Evolutionary conservation across 495 filamentous ascomycete genomes (phyloP).

Genomic region (Tuber calosporum): DNA sequence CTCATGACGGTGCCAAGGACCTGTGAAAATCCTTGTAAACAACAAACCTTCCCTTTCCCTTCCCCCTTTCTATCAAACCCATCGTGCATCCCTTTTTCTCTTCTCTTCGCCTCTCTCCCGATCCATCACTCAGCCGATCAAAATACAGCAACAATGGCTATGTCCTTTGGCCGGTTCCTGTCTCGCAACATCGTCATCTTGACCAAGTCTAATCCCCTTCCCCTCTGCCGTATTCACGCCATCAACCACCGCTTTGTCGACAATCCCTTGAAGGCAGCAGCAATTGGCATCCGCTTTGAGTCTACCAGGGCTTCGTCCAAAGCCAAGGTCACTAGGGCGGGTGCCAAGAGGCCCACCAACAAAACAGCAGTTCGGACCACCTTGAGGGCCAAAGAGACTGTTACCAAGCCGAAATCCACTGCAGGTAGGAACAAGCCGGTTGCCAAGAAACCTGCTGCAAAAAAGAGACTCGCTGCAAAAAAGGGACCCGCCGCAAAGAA

Average conservation of each 20-base stretch:
- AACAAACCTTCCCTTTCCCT: not conserved
- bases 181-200: not conserved
- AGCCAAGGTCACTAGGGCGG: not conserved
- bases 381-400: not conserved
- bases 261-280: not conserved
- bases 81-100: not conserved
- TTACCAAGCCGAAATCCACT: conserved; percentile 5
- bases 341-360: conserved; percentile 9
- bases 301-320: not conserved
- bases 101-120: not conserved
- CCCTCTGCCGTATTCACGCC: not conserved
- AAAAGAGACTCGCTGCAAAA: not conserved
- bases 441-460: conserved; percentile 10
- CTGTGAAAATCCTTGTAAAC: not conserved
- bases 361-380: not conserved
- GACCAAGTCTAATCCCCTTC: not conserved
- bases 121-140: not conserved
- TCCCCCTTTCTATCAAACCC: not conserved
- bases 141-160: not conserved
- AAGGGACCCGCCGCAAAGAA: conserved; percentile 1
- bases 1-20: not conserved
- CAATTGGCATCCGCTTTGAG: conserved; percentile 1
- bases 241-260: not conserved
- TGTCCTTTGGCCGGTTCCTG: not conserved
- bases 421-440: conserved; percentile 11